Conservation (phyloP, 345 rosid species). For the Eucalyptus camaldulensis region DNA sequence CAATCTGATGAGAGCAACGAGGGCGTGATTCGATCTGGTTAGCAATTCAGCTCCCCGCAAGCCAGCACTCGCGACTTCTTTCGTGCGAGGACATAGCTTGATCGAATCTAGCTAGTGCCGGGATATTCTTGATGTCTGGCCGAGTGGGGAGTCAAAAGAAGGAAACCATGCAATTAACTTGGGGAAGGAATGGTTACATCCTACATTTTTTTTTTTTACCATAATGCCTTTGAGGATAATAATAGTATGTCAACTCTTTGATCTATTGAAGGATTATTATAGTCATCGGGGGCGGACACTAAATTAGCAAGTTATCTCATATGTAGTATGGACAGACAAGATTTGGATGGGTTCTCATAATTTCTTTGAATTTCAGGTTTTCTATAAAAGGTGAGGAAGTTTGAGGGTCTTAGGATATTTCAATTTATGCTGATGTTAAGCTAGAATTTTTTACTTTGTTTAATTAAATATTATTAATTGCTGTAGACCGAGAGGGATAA, state of each 20-base stretch:
- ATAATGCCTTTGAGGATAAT: neutral
- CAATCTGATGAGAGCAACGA: no score
- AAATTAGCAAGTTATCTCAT: no score
- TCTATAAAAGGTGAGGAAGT: neutral
- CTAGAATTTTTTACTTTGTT: neutral
- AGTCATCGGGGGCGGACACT: neutral
- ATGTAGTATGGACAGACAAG: no score
- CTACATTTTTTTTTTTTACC: neutral
- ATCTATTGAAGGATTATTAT: neutral
- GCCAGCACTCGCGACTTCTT: no score
- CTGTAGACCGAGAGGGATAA: neutral
- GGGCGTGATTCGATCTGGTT: no score
- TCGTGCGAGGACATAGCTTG: no score
- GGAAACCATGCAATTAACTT: neutral
- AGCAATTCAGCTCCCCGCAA: no score
- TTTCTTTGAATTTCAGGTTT: neutral
- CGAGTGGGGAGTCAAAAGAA: neutral
- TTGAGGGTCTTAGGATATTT: neutral
- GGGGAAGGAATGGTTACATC: neutral
- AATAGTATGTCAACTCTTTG: neutral
- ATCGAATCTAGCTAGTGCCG: neutral
- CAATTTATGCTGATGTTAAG: neutral
- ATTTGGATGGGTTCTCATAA: no score
- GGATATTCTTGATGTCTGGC: neutral
- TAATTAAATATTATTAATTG: no score